These are phyloP conservation scores for Vicia faba DNA, from an alignment of 306 rosid species.

Conservation along the genomic window DNA sequence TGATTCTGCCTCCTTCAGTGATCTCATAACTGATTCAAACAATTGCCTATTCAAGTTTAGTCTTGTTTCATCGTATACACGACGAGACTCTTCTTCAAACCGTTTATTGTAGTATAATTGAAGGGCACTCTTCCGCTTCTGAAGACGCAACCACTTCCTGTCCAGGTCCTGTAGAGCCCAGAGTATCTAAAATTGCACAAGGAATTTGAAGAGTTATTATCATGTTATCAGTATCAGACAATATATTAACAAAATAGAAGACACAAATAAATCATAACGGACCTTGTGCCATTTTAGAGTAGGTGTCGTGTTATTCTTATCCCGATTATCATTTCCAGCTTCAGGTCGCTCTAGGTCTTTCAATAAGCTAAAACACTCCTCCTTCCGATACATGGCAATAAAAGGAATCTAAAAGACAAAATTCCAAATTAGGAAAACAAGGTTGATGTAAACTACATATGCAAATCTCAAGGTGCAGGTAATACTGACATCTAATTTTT, in stretches of 20 bases:
- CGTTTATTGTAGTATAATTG: slow-evolving; percentile 75
- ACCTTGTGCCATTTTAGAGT: slow-evolving; percentile 94
- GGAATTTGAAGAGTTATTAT: slow-evolving; percentile 16
- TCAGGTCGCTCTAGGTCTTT: slow-evolving; percentile 65
- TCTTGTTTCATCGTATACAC: slow-evolving; percentile 75
- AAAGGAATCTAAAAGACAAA: slow-evolving; percentile 70
- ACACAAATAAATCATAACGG: slow-evolving; percentile 11
- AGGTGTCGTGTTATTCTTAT: slow-evolving; percentile 63
- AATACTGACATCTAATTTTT: slow-evolving; percentile 83
- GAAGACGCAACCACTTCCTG: slow-evolving; percentile 93
- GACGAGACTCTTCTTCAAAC: slow-evolving; percentile 83
- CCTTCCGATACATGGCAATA: slow-evolving; percentile 91
- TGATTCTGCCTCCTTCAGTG: slow-evolving; percentile 88
- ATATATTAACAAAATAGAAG: slow-evolving; percentile 2
- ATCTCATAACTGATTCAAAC: slow-evolving; percentile 87
- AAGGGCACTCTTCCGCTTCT: slow-evolving; percentile 89
- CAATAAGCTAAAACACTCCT: slow-evolving; percentile 82
- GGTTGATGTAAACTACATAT: slow-evolving; percentile 25
- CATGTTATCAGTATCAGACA: slow-evolving; percentile 9
- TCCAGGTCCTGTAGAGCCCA: slow-evolving; percentile 96
- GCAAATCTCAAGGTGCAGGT: slow-evolving; percentile 17
- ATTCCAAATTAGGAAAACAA: slow-evolving; percentile 27
- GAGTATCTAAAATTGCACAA: slow-evolving; percentile 61
- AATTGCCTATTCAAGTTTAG: slow-evolving; percentile 68
- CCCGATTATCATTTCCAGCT: slow-evolving; percentile 56